phyloP scores from a whole-genome alignment of 257 asterid genomes.

The Gentiana dahurica region DNA sequence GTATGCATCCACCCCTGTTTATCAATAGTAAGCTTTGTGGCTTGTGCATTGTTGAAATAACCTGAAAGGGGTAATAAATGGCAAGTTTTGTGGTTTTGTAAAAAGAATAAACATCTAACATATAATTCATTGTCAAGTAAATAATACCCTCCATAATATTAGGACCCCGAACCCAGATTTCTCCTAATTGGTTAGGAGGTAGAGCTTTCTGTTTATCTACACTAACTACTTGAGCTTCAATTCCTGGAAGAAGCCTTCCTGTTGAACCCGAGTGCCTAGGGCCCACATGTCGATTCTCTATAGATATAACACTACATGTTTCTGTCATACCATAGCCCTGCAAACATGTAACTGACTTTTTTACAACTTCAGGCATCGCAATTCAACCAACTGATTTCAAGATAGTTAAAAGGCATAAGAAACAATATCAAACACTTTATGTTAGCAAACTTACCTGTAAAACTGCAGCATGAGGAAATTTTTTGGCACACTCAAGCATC shows the following conservation, averaged over 20 bases:
- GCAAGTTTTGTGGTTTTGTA: slow-evolving; percentile 50
- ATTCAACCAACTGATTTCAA: not conserved
- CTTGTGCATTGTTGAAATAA: too few relatives aligned
- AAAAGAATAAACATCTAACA: too few relatives aligned
- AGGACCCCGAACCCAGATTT: too few relatives aligned
- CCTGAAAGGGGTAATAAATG: slow-evolving; percentile 61
- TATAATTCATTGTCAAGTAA: too few relatives aligned
- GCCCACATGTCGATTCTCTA: slow-evolving; percentile 1
- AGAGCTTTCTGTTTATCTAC: slow-evolving; percentile 40
- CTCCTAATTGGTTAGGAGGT: too few relatives aligned
- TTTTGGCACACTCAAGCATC: slow-evolving; percentile 92
- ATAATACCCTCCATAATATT: slow-evolving; percentile 74
- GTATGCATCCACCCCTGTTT: too few relatives aligned
- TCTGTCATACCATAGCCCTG: slow-evolving; percentile 99
- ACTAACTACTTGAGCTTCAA: slow-evolving; percentile 69
- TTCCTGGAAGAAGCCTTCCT: slow-evolving; percentile 40
- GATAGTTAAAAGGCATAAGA: too few relatives aligned
- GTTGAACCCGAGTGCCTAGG: not conserved
- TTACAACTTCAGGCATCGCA: too few relatives aligned
- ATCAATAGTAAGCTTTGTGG: too few relatives aligned
- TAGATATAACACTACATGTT: not conserved
- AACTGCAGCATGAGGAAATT: not conserved
- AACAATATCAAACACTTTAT: too few relatives aligned
- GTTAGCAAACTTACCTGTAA: too few relatives aligned
- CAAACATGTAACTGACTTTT: slow-evolving; percentile 9